phyloP scores from a whole-genome alignment of 257 asterid genomes.

The Solanum megistacrolobum region DNA sequence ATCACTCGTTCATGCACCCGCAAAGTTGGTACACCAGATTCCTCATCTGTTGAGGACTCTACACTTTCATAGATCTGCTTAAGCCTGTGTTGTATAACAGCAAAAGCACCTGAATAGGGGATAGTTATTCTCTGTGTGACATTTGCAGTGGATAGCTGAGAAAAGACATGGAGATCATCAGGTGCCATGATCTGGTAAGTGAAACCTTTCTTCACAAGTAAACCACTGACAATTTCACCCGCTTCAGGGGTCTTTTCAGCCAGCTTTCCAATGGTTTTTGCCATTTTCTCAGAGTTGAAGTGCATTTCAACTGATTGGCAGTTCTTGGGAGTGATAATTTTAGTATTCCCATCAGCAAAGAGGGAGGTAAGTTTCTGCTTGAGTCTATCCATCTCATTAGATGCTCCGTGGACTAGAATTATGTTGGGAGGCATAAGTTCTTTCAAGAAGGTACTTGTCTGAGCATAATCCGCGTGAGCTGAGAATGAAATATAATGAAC shows the following conservation, averaged over 20 bases:
- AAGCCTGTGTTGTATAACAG: slow-evolving; percentile 74
- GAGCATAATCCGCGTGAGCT: slow-evolving; percentile 92
- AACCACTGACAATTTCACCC: slow-evolving; percentile 77
- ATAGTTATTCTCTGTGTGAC: slow-evolving; percentile 75
- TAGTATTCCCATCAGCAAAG: slow-evolving; percentile 80
- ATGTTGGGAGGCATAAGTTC: slow-evolving; percentile 97
- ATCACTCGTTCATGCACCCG: slow-evolving; percentile 72
- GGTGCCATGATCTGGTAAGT: slow-evolving; percentile 96
- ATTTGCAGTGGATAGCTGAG: slow-evolving; percentile 87
- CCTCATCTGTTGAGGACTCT: slow-evolving; percentile 65
- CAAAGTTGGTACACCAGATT: slow-evolving; percentile 59
- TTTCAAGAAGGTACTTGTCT: slow-evolving; percentile 82
- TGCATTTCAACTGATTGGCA: slow-evolving; percentile 89
- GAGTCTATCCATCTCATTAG: slow-evolving; percentile 89
- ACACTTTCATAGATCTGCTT: slow-evolving; percentile 88
- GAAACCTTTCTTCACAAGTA: slow-evolving; percentile 92
- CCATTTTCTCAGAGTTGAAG: slow-evolving; percentile 89
- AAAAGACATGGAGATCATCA: slow-evolving; percentile 84
- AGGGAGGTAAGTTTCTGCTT: slow-evolving; percentile 74
- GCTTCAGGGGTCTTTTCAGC: slow-evolving; percentile 64
- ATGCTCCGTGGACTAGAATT: slow-evolving; percentile 85
- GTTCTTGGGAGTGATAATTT: slow-evolving; percentile 82
- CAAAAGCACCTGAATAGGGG: slow-evolving; percentile 95
- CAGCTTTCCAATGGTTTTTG: slow-evolving; percentile 75
- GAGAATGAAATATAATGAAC: slow-evolving; percentile 93